Conservation (phyloP, 2,329 filamentous ascomycete species). For the Sphaerulina vaccinii region DNA sequence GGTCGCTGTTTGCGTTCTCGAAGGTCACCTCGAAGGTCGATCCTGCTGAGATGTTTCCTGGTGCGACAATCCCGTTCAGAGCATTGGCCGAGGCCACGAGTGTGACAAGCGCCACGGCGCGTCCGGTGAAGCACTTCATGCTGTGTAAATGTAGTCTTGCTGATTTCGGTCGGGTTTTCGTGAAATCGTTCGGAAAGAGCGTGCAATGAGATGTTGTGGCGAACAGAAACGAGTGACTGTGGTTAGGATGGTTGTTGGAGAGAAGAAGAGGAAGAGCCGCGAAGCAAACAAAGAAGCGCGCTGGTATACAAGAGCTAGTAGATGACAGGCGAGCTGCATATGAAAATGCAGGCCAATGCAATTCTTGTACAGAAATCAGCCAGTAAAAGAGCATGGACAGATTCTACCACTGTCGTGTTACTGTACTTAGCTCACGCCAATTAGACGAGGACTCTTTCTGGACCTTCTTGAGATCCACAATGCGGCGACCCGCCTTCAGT, state of each 20-base stretch:
- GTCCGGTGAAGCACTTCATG: slow-evolving; percentile 14
- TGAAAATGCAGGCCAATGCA: slow-evolving; percentile 5
- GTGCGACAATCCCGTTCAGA: slow-evolving; percentile 31
- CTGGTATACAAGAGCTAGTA: not conserved
- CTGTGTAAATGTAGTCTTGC: not conserved
- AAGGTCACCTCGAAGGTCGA: slow-evolving; percentile 37
- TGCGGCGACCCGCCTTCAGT: slow-evolving; percentile 3
- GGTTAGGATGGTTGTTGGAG: slow-evolving; percentile 3
- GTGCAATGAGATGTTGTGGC: not conserved
- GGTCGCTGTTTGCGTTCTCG: slow-evolving; percentile 28
- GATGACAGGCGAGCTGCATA: not conserved
- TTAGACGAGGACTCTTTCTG: slow-evolving; percentile 1
- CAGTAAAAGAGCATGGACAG: slow-evolving; percentile 1
- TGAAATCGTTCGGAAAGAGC: not conserved
- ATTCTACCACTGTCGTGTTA: not conserved
- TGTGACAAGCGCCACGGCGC: slow-evolving; percentile 13
- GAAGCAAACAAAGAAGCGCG: not conserved
- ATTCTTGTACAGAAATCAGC: not conserved
- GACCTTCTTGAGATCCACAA: not conserved
- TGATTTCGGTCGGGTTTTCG: not conserved
- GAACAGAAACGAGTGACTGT: slow-evolving; percentile 15
- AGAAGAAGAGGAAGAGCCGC: not conserved
- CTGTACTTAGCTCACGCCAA: not conserved
- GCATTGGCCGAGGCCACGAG: slow-evolving; percentile 20
- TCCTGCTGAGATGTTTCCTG: slow-evolving; percentile 28